Base-by-base conservation (phyloP, 352 stramenopile species). In the Pythium vanterpoolii region DNA sequence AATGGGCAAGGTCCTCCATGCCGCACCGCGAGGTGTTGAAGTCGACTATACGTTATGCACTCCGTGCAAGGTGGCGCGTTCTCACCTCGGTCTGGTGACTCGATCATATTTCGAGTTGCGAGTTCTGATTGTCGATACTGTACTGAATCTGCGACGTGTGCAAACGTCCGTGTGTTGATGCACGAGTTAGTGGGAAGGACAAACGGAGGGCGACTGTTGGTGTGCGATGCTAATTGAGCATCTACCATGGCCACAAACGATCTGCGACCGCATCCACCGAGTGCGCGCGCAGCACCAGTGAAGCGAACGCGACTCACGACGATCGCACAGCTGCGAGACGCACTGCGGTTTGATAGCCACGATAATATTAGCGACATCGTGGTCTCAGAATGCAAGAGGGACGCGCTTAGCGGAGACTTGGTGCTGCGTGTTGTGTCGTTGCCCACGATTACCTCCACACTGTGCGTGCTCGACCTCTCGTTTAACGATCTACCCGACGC, bases 401-500 rank as follows among this genome's bases (percentile, higher is more conserved):
- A 56, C 5, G 45, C 56, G 0, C 62, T 69, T n/a, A 62, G 58
- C 9, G 43, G 34, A 3, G 64, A 74, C 3, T 11, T 79, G 18
- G 60, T 74, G 42, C 24, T 50, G 47, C 52, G 62, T 1, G 61
- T 67, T 0, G 7, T 60, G 24, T 40, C 40, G 11, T 21, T 67
- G 0, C 60, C 51, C 3, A 6, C 36, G 6, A 44, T 72, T 26
- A 27, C 45, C 9, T 23, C 51, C 5, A 60, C 63, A 36, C 39
- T 79, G 13, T 21, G 34, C 14, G 26, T 56, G 16, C 40, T 89
- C 4, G 71, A 89, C 33, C 48, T 89, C 5, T 87, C 79, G 45
- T 86, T 82, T 49, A 89, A 87, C 19, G 56, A 72, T 3, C 52
- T 89, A 6, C 24, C 62, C 11, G 74, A 86, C 27, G 3, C 34